Base-by-base conservation (phyloP, 192 early-diverging fungal genomes). In the Obelidium mucronatum region DNA sequence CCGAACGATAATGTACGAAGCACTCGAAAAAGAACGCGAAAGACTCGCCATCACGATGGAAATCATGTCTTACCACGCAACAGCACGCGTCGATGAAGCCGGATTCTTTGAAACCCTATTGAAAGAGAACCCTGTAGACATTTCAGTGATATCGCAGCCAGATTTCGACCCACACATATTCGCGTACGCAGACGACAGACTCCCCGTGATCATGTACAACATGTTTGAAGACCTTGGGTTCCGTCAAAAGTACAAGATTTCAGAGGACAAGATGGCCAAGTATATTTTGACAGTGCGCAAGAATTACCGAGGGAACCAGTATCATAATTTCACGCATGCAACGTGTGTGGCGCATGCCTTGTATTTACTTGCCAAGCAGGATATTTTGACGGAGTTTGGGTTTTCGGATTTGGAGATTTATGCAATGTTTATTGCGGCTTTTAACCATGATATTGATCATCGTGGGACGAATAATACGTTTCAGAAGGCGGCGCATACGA, bases 291-390 rank as follows among this genome's bases (percentile, higher is more conserved):
- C 79, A 28, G 76, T 86, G 3, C 73, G 81, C 4, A 80, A 80
- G 30, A 86, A 86, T 64, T 86, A 86, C 52, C 71, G 85, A 17
- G 63, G 62, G 42, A 74, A 80, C 19, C 65, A 79, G 5, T 86
- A 86, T 66, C 85, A 86, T 75, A 86, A 86, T 73, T 86, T 86
- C 69, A 76, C 80, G 1, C 85, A 86, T 54, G 85, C 85, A 0
- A 72, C 74, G 53, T 63, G 74, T 39, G 85, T 86, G 0, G 72
- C 83, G 1, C 85, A 86, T 68, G 76, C 73, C 26, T 34, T 86
- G 11, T 83, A 74, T 51, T 44, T 59, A 1, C 26, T 84, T 17
- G 74, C 68, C 28, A 63, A 62, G 37, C 31, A 44, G 31, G 39
- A 26, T 13, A 34, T 74, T 13, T 48, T 63, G 24, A 8, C 24